Evolutionary conservation across 2,329 filamentous ascomycete genomes (phyloP).

Genomic region (Ascochyta clinopodiicola): DNA sequence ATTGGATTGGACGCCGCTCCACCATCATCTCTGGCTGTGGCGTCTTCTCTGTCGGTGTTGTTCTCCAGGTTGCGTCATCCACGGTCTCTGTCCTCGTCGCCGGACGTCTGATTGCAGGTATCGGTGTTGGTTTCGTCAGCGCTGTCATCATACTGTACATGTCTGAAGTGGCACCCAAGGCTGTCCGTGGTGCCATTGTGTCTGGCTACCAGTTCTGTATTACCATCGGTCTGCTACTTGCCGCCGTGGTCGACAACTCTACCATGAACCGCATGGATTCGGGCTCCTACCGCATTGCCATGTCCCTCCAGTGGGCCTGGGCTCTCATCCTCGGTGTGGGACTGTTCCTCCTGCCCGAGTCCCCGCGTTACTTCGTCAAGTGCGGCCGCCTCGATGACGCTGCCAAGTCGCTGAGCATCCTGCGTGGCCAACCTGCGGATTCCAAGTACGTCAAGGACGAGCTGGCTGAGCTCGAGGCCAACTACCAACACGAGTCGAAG

Average conservation of each 20-base stretch:
- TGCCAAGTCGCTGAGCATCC: slow-evolving; percentile 65
- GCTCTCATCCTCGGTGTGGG: slow-evolving; percentile 75
- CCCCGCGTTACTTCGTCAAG: slow-evolving; percentile 85
- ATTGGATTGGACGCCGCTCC: slow-evolving; percentile 72
- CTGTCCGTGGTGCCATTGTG: slow-evolving; percentile 75
- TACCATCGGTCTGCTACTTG: slow-evolving; percentile 78
- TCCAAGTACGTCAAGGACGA: slow-evolving; percentile 80
- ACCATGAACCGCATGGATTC: slow-evolving; percentile 68
- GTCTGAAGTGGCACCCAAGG: slow-evolving; percentile 76
- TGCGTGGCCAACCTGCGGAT: slow-evolving; percentile 76
- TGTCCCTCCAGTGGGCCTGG: slow-evolving; percentile 81
- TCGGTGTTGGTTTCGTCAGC: slow-evolving; percentile 50
- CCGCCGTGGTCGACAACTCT: slow-evolving; percentile 75
- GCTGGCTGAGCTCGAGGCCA: slow-evolving; percentile 85
- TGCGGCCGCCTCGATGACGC: slow-evolving; percentile 73
- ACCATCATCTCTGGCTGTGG: slow-evolving; percentile 57
- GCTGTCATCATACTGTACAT: slow-evolving; percentile 70
- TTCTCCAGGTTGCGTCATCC: slow-evolving; percentile 47
- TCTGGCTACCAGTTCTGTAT: slow-evolving; percentile 84
- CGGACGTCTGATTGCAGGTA: slow-evolving; percentile 49
- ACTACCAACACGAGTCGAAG: slow-evolving; percentile 77
- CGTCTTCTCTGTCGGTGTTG: slow-evolving; percentile 49
- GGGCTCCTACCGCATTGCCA: slow-evolving; percentile 76
- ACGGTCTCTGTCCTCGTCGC: slow-evolving; percentile 44
- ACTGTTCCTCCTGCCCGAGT: slow-evolving; percentile 80